phyloP scores from a whole-genome alignment of 2,329 filamentous ascomycete species.

The Paecilomyces variotii region DNA sequence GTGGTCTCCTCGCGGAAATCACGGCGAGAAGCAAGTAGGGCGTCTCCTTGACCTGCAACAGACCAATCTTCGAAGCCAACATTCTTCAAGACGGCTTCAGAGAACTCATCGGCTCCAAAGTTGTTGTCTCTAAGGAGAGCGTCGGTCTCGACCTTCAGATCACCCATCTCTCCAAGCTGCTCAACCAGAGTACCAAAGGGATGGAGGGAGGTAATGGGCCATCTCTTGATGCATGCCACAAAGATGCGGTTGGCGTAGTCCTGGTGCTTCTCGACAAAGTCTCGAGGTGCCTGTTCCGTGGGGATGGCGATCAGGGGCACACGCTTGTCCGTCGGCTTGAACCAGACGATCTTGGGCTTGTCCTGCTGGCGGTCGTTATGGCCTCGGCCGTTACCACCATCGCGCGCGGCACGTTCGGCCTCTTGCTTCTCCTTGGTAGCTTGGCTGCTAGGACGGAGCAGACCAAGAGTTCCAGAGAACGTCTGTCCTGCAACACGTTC shows the following conservation, averaged over 20 bases:
- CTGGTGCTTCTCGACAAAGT: constrained; percentile 98
- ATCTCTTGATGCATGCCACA: constrained; percentile 97
- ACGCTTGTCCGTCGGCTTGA: constrained; percentile 98
- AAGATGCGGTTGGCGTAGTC: constrained; percentile 98
- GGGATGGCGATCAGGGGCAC: constrained; percentile 97
- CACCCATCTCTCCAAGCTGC: constrained; percentile 93
- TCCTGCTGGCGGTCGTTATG: constrained; percentile 82
- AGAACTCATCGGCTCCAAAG: constrained; percentile 95
- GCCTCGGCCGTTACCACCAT: constrained; percentile 64
- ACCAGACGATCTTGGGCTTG: constrained; percentile 99
- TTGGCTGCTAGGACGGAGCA: constrained; percentile 92
- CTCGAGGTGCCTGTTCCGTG: constrained; percentile 91
- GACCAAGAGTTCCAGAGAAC: constrained; percentile 93
- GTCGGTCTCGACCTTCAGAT: constrained; percentile 95
- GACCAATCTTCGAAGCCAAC: constrained; percentile 91
- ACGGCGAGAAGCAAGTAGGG: constrained; percentile 63
- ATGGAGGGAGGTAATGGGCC: constrained; percentile 98
- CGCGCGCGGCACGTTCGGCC: constrained; percentile 84
- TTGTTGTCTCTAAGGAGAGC: constrained; percentile 97
- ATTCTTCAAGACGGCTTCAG: constrained; percentile 88
- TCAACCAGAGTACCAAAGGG: constrained; percentile 97
- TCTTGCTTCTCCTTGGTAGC: constrained; percentile 99
- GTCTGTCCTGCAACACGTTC: constrained; percentile 96
- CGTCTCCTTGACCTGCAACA: constrained; percentile 72
- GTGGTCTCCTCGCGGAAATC: constrained; percentile 84